Conservation (phyloP, 352 stramenopile genomes). For the Globisporangium echinulatum region DNA sequence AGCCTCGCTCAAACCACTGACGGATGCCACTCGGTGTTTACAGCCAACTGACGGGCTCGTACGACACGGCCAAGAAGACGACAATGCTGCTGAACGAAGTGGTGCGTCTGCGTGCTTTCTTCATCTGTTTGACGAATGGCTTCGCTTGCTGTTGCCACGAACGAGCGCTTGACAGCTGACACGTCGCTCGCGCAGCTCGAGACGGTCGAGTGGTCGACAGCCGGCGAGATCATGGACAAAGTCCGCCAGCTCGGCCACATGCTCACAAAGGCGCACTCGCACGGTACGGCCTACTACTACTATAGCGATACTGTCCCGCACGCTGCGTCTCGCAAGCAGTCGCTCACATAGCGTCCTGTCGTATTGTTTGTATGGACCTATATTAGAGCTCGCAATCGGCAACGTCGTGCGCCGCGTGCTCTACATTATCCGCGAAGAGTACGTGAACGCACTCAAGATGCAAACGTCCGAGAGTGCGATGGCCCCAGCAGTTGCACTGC, state of each 20-base stretch:
- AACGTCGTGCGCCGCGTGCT: slow-evolving; percentile 88
- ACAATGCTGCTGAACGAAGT: slow-evolving; percentile 67
- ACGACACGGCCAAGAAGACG: slow-evolving; percentile 76
- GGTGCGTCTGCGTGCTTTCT: slow-evolving; percentile 23
- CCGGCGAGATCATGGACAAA: slow-evolving; percentile 81
- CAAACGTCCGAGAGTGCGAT: slow-evolving; percentile 15
- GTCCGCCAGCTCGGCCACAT: slow-evolving; percentile 73
- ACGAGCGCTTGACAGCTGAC: background rate
- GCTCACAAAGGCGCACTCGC: slow-evolving; percentile 74
- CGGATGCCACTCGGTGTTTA: slow-evolving; percentile 1
- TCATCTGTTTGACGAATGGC: background rate
- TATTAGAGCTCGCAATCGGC: slow-evolving; percentile 72
- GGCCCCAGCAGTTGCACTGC: slow-evolving; percentile 5
- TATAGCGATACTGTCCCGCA: too few relatives aligned
- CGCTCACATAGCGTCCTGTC: too few relatives aligned
- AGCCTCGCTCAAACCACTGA: background rate
- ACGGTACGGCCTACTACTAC: slow-evolving; percentile 23
- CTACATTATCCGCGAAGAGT: slow-evolving; percentile 86
- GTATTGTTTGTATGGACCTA: too few relatives aligned
- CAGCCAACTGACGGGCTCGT: slow-evolving; percentile 69
- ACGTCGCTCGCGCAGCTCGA: slow-evolving; percentile 34
- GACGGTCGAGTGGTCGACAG: slow-evolving; percentile 72
- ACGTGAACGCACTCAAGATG: slow-evolving; percentile 67
- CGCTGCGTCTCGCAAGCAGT: too few relatives aligned
- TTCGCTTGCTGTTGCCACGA: background rate